Evolutionary conservation across 2,329 filamentous ascomycete genomes (phyloP), one percentile per base, ranked within the genome.

Genomic region (Ophiognomonia clavigignenti-juglandacearum): DNA sequence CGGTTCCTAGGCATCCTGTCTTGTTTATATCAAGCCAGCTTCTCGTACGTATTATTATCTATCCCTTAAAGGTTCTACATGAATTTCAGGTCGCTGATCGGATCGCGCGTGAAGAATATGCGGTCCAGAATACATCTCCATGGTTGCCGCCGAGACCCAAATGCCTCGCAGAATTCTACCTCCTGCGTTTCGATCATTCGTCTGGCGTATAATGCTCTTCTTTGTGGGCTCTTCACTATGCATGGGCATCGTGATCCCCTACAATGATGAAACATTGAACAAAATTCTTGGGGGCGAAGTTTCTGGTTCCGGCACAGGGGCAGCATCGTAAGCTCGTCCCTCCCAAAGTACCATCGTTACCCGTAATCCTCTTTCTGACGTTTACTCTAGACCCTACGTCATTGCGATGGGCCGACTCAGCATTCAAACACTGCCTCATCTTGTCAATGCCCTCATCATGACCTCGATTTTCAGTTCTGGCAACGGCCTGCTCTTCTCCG

Each of bases 181-280:
- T 3, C 73, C 72, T 43, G 82, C 82, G 1, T 86, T 76, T 64
- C 84, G 83, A 51, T 78, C 77, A 1, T 78, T 85, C 4, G 83
- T 85, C 63, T 83, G 80, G 62, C 78, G 83, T 24, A 69, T 86
- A 42, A 80, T 75, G 2, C 59, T 75, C 1, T 86, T 87, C 65
- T 87, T 86, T 64, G 73, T 86, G 19, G 72, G 84, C 6, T 79
- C 82, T 6, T 78, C 80, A 4, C 68, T 88, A 2, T 75, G 72
- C 43, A 74, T 85, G 18, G 81, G 81, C 4, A 77, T 85, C 46
- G 61, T 84, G 49, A 72, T 85, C 43, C 71, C 83, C 2, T 79
- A 78, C 60, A 74, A 83, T 48, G 78, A 83, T 54, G 52, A 66
- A 1, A 74, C 72, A 16, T 65, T 85, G 51, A 66, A 57, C 13